Conservation (phyloP, 2,329 filamentous ascomycete genomes). For the Monosporascus sp. region DNA sequence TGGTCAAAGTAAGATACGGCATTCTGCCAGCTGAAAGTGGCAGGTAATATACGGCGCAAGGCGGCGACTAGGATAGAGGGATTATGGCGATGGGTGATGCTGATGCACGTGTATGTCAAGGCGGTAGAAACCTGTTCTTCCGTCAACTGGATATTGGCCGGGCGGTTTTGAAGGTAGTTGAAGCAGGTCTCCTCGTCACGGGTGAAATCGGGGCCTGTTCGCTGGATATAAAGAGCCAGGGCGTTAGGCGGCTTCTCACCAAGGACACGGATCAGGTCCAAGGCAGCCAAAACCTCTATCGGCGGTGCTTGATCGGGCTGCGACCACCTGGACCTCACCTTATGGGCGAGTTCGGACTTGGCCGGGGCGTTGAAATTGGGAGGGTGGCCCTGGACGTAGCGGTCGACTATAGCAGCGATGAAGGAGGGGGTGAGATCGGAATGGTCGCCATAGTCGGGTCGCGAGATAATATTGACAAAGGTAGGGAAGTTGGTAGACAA, state of each 20-base stretch:
- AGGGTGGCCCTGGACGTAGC: constrained; percentile 80
- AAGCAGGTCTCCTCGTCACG: constrained; percentile 64
- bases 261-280: constrained; percentile 64
- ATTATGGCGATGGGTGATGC: constrained; percentile 49
- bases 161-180: constrained; percentile 47
- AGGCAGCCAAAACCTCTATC: constrained; percentile 61
- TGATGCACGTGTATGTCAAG: constrained; percentile 61
- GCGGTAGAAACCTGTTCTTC: constrained; percentile 81
- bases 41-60: constrained; percentile 55
- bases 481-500: constrained; percentile 72
- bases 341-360: constrained; percentile 63
- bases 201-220: constrained; percentile 69
- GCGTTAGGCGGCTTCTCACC: constrained; percentile 51
- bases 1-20: constrained; percentile 79
- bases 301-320: constrained; percentile 61
- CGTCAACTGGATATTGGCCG: constrained; percentile 56
- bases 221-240: constrained; percentile 65
- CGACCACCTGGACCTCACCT: constrained; percentile 63
- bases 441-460: constrained; percentile 56
- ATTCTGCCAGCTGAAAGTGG: constrained; percentile 63
- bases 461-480: constrained; percentile 72
- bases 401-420: constrained; percentile 75
- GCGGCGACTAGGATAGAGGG: constrained; percentile 54
- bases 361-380: constrained; percentile 76
- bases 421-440: constrained; percentile 64